Evolutionary conservation across 345 rosid species (phyloP).

Genomic region (Euclidium syriacum): DNA sequence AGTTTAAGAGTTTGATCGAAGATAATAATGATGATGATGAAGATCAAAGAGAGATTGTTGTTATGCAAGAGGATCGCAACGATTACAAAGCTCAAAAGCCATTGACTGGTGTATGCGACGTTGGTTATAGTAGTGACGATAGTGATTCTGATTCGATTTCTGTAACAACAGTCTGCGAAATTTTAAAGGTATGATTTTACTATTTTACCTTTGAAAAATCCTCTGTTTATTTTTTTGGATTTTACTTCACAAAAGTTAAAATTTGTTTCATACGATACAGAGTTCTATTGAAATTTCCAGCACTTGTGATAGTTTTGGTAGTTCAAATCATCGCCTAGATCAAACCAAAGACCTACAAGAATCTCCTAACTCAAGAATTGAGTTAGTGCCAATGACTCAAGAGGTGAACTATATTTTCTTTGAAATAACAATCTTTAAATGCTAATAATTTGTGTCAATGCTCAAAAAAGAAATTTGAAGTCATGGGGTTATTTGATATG

Average conservation of each 20-base stretch:
- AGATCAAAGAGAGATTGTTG: not conserved
- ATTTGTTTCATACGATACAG: not conserved
- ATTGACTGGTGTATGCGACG: not conserved
- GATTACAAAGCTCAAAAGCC: conserved; percentile 13
- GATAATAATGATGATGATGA: no score
- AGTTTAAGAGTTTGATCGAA: not conserved
- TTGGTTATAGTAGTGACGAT: conserved; percentile 10
- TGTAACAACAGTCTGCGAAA: conserved; percentile 14
- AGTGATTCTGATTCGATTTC: conserved; percentile 3
- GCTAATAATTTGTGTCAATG: not conserved
- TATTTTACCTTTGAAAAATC: not conserved
- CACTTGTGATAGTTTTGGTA: conserved; percentile 13
- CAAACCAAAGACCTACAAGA: not conserved
- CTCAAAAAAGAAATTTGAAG: not conserved
- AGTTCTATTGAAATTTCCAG: not conserved
- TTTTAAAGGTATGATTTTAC: not conserved
- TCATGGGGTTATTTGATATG: not conserved
- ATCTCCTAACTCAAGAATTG: not conserved
- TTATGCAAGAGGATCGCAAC: conserved; percentile 2
- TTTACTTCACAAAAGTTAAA: not conserved
- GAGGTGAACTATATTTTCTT: conserved; percentile 4
- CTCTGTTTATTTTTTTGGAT: conserved; percentile 7
- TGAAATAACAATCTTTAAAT: not conserved
- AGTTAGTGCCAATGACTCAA: not conserved
- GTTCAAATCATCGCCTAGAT: conserved; percentile 6